Percentiles rank a stretch among this genome's conserved stretches.
Conservation (phyloP, 768 basidiomycete genomes). For the Kockovaella imperatae region DNA sequence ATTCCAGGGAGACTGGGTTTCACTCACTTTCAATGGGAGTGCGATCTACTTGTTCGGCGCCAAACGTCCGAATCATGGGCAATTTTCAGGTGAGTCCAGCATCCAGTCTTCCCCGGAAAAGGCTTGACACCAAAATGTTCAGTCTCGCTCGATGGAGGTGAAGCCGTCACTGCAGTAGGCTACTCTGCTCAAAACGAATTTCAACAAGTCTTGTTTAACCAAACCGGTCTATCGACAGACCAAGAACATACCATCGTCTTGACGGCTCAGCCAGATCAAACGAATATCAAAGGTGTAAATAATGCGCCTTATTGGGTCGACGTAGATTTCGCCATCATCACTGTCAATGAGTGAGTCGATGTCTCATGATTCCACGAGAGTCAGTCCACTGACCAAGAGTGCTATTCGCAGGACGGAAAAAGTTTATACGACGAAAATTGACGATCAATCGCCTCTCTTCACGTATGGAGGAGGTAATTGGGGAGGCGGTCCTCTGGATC, state of each 20-base stretch:
- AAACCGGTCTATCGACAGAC: conserved; percentile 5
- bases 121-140: conserved; percentile 6
- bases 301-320: conserved; percentile 16
- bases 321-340: conserved; percentile 24
- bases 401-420: conserved; percentile 5
- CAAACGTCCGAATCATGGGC: conserved; percentile 21
- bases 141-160: conserved; percentile 9
- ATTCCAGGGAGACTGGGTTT: conserved; percentile 23
- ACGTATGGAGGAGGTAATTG: conserved; percentile 11
- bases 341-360: conserved; percentile 9
- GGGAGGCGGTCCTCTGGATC: neutral
- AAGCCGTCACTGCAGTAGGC: no score
- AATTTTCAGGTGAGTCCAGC: neutral
- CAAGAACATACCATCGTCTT: conserved; percentile 20
- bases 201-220: conserved; percentile 7
- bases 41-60: conserved; percentile 22
- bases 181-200: neutral
- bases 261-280: conserved; percentile 3
- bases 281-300: conserved; percentile 4
- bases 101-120: neutral
- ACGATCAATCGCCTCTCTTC: conserved; percentile 15
- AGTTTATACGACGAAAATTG: conserved; percentile 16
- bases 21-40: conserved; percentile 25
- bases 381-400: neutral
- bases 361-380: neutral